phyloP scores from a whole-genome alignment of 108 stramenopile genomes.

The Cyclotella baltica region DNA sequence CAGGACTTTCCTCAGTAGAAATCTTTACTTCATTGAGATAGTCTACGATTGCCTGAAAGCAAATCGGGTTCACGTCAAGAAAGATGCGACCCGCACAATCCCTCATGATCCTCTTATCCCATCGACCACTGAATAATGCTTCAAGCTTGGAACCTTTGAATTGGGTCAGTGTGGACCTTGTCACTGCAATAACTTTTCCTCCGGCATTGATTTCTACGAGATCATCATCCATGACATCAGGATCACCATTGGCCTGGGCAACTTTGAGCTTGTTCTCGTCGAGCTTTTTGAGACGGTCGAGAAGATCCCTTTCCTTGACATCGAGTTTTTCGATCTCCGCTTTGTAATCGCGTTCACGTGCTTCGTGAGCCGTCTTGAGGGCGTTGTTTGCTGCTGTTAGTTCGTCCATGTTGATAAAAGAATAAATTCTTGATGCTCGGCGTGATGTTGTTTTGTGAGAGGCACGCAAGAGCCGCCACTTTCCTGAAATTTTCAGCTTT shows the following conservation, averaged over 20 bases:
- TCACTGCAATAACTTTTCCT: constrained; percentile 10
- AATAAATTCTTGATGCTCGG: too few relatives aligned
- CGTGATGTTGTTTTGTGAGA: too few relatives aligned
- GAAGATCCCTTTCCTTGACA: constrained; percentile 6
- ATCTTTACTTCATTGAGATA: too few relatives aligned
- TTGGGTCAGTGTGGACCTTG: constrained; percentile 17
- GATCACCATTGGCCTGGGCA: constrained; percentile 4
- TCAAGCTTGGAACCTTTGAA: constrained; percentile 25
- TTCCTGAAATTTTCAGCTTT: too few relatives aligned
- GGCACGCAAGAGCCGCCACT: too few relatives aligned
- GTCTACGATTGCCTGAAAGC: too few relatives aligned
- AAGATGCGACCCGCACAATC: constrained; percentile 27
- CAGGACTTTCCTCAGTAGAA: too few relatives aligned
- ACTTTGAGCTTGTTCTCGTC: constrained; percentile 19
- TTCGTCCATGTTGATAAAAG: constrained; percentile 14
- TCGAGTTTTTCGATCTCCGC: neutral
- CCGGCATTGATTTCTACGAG: constrained; percentile 19
- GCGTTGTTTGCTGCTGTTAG: neutral
- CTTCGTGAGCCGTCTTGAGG: neutral
- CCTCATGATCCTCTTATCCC: constrained; percentile 28
- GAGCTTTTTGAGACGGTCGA: neutral
- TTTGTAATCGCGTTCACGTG: neutral
- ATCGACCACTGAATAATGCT: constrained; percentile 35
- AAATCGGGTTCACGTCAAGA: too few relatives aligned
- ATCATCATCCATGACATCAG: constrained; percentile 15